Percentiles rank a stretch among this genome's conserved stretches.
phyloP scores from a whole-genome alignment of 768 basidiomycete species.

The Lactifluus pinguis region DNA sequence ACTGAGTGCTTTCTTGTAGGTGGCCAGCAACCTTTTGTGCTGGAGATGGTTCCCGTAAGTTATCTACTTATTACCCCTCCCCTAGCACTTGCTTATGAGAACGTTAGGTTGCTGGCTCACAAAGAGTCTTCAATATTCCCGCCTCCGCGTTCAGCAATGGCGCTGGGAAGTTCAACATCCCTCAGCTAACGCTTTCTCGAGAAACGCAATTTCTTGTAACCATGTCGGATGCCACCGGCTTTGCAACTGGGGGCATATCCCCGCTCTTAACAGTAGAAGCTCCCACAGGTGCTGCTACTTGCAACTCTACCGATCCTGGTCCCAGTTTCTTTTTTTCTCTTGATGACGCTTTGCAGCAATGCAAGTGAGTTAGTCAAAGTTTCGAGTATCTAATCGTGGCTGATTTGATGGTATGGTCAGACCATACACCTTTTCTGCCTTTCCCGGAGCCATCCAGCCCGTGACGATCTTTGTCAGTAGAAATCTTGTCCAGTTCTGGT shows the following conservation, averaged over 20 bases:
- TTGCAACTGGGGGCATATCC: constrained; percentile 55
- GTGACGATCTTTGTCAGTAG: constrained; percentile 43
- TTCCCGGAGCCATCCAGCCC: constrained; percentile 39
- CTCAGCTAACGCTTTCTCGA: constrained; percentile 34
- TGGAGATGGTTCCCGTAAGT: constrained; percentile 10
- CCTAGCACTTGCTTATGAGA: background rate
- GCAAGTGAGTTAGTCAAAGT: constrained; percentile 36
- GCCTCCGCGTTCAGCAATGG: constrained; percentile 43
- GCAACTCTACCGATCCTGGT: constrained; percentile 42
- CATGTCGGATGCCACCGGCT: constrained; percentile 68
- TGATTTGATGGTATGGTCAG: background rate
- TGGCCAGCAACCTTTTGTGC: constrained; percentile 9
- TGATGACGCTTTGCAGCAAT: constrained; percentile 49
- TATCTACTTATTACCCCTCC: background rate
- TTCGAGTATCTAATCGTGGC: background rate
- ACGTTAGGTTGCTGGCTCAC: constrained; percentile 27
- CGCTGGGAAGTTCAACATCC: constrained; percentile 39
- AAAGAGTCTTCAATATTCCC: constrained; percentile 47
- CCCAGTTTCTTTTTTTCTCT: constrained; percentile 39
- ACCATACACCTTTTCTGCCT: constrained; percentile 26
- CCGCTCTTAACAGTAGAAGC: constrained; percentile 39
- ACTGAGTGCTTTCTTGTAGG: constrained; percentile 1
- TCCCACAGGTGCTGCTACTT: constrained; percentile 34
- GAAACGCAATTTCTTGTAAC: constrained; percentile 40
- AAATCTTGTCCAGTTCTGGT: background rate